phyloP scores from a whole-genome alignment of 176 grass and related monocot species.

The Coix lacrymajobi region DNA sequence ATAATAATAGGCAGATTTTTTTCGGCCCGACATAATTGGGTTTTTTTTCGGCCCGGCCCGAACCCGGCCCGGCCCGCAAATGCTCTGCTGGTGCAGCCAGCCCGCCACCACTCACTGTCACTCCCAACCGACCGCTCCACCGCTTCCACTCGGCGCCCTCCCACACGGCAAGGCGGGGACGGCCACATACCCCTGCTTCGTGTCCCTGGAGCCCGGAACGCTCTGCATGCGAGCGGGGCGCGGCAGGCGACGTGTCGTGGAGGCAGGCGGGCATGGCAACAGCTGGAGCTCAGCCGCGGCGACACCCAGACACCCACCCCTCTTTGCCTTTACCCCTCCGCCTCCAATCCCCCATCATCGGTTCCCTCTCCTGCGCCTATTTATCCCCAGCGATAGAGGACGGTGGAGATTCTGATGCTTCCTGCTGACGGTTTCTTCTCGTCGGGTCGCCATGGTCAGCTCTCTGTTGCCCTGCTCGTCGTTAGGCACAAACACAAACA shows the following conservation, averaged over 20 bases:
- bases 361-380: not conserved
- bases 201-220: conserved; percentile 2
- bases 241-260: conserved; percentile 39
- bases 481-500: not conserved
- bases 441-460: conserved; percentile 23
- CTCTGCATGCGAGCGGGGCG: conserved; percentile 4
- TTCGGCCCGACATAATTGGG: no score
- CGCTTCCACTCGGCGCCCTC: not conserved
- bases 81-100: no score
- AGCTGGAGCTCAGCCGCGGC: conserved; percentile 26
- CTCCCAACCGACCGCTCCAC: not conserved
- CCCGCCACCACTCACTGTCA: not conserved
- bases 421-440: not conserved
- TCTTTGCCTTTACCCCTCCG: not conserved
- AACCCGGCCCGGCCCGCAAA: no score
- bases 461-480: not conserved
- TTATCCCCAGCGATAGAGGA: not conserved
- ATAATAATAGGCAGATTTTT: no score
- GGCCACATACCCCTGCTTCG: not conserved
- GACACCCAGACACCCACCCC: conserved; percentile 9
- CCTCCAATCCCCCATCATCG: not conserved
- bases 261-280: not conserved
- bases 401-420: not conserved
- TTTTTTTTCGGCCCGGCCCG: no score
- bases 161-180: not conserved